These are phyloP conservation scores for Saccharomycopsis hybrid DNA, from an alignment of 1,139 yeast species.

Conservation along the genomic window DNA sequence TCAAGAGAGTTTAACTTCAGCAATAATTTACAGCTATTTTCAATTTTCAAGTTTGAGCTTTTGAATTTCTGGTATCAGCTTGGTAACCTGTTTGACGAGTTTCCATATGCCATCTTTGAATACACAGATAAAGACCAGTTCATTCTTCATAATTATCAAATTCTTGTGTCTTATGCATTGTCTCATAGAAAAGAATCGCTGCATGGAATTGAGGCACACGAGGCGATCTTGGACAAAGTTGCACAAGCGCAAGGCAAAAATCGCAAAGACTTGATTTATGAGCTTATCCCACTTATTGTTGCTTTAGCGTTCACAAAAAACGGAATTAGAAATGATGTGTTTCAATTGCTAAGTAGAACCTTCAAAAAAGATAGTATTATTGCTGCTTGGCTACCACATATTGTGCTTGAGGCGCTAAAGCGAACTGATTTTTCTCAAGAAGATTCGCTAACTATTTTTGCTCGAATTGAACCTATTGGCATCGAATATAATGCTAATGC, in stretches of 20 bases:
- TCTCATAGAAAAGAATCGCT: slow-evolving; percentile 15
- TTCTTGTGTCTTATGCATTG: slow-evolving; percentile 17
- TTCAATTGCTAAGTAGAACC: slow-evolving; percentile 22
- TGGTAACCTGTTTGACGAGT: slow-evolving; percentile 27
- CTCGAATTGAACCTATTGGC: too few species aligned
- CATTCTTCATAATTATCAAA: slow-evolving; percentile 26
- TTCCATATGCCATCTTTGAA: slow-evolving; percentile 37
- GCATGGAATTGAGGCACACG: too few species aligned
- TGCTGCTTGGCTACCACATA: slow-evolving; percentile 28
- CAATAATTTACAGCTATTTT: slow-evolving; percentile 27
- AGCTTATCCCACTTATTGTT: slow-evolving; percentile 24
- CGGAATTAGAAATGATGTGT: slow-evolving; percentile 38
- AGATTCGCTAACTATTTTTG: too few species aligned
- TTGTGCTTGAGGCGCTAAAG: slow-evolving; percentile 33
- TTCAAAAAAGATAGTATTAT: slow-evolving; percentile 18
- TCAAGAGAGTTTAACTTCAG: background rate
- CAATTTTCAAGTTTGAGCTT: slow-evolving; percentile 30
- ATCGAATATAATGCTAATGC: too few species aligned
- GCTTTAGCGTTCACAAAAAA: slow-evolving; percentile 38
- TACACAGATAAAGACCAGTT: slow-evolving; percentile 29
- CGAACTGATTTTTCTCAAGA: slow-evolving; percentile 35
- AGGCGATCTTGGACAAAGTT: too few species aligned
- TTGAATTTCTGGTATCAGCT: slow-evolving; percentile 37
- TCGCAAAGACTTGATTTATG: slow-evolving; percentile 20
- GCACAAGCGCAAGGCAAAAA: slow-evolving; percentile 4